phyloP scores from a whole-genome alignment of 768 basidiomycete genomes.

The Termitomyces sp. region DNA sequence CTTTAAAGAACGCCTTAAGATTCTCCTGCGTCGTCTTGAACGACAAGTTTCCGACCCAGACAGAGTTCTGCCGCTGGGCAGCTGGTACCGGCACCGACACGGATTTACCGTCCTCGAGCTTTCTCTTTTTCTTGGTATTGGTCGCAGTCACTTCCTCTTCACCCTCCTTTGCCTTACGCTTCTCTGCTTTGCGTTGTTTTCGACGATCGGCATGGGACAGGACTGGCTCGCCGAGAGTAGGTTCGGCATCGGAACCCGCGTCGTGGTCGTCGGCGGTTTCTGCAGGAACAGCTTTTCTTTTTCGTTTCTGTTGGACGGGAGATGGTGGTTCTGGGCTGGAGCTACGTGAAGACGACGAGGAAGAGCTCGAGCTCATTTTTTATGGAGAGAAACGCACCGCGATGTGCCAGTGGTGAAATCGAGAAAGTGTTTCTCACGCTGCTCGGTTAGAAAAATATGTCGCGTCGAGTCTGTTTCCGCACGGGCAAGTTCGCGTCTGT shows the following conservation, averaged over 20 bases:
- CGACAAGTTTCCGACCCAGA: constrained; percentile 95
- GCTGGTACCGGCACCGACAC: constrained; percentile 23
- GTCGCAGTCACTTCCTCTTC: constrained; percentile 15
- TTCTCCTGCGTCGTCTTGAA: constrained; percentile 82
- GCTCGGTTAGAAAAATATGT: background rate
- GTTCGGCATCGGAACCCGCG: constrained; percentile 17
- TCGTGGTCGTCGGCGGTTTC: constrained; percentile 18
- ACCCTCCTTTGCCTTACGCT: constrained; percentile 21
- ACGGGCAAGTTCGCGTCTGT: too few species aligned
- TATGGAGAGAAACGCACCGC: background rate
- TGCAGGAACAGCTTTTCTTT: constrained; percentile 21
- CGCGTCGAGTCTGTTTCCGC: too few species aligned
- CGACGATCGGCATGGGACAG: constrained; percentile 77
- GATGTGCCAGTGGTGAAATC: background rate
- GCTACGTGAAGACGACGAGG: constrained; percentile 33
- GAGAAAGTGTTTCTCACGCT: background rate
- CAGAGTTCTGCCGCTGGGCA: constrained; percentile 71
- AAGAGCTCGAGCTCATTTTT: constrained; percentile 29
- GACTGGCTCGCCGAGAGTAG: constrained; percentile 37
- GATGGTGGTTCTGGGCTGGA: constrained; percentile 25
- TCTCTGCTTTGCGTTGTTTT: constrained; percentile 49
- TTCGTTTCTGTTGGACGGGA: constrained; percentile 23
- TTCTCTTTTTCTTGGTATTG: constrained; percentile 40
- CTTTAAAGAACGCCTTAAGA: constrained; percentile 68
- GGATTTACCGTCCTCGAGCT: constrained; percentile 36